Conservation (phyloP, 2,329 filamentous ascomycete species). For the Karstenula rhodostoma region DNA sequence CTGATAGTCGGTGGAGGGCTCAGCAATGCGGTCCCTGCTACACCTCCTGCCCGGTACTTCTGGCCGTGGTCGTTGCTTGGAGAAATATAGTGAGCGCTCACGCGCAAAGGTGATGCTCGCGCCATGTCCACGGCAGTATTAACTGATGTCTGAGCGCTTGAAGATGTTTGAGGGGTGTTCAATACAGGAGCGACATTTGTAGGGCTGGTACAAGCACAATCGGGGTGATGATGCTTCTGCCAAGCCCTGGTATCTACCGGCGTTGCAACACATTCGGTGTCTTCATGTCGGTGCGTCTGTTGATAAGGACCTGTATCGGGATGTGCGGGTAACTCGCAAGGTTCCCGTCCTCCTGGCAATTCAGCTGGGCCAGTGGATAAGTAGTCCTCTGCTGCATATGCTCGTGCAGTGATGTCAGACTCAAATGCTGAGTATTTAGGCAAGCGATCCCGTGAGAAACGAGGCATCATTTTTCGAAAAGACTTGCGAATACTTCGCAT, state of each 20-base stretch:
- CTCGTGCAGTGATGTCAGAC: not conserved
- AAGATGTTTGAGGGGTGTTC: not conserved
- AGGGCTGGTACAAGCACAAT: not conserved
- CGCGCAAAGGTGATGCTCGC: not conserved
- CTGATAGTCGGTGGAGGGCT: slow-evolving; percentile 7
- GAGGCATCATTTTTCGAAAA: not conserved
- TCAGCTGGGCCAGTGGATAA: not conserved
- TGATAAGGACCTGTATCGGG: not conserved
- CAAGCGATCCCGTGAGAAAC: not conserved
- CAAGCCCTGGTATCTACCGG: not conserved
- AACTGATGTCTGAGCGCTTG: not conserved
- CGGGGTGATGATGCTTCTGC: not conserved
- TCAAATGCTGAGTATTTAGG: not conserved
- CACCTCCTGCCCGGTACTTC: not conserved
- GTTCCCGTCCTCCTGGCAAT: not conserved
- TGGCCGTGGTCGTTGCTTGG: not conserved
- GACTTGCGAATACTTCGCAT: slow-evolving; percentile 4
- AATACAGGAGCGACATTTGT: not conserved
- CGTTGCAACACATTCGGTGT: not conserved
- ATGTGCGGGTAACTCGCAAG: not conserved
- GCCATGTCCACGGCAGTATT: not conserved
- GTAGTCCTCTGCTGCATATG: not conserved
- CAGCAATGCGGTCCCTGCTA: not conserved
- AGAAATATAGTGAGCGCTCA: not conserved
- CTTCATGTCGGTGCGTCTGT: not conserved